Percentiles rank a stretch among this genome's conserved stretches.
These are phyloP conservation scores for Cordyceps cateniannulata DNA, from an alignment of 2,329 filamentous ascomycete genomes.

Conservation along the genomic window DNA sequence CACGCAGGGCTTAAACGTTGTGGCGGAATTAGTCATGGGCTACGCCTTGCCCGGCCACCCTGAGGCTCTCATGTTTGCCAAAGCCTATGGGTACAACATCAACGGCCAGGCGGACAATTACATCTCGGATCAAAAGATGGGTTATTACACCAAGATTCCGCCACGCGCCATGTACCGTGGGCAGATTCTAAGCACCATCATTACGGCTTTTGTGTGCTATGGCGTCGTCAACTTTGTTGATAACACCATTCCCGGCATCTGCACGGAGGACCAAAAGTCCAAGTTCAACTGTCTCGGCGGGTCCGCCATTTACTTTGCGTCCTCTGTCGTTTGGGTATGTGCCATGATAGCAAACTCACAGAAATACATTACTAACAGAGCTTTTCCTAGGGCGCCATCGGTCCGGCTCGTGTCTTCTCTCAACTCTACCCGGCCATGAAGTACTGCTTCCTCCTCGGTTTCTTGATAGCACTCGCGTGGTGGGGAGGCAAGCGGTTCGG, in stretches of 20 bases:
- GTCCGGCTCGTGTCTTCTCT: conserved; percentile 30
- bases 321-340: conserved; percentile 24
- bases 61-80: conserved; percentile 52
- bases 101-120: conserved; percentile 36
- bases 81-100: conserved; percentile 34
- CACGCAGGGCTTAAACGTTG: conserved; percentile 40
- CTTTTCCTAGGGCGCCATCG: conserved; percentile 18
- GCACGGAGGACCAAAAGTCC: conserved; percentile 26
- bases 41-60: conserved; percentile 28
- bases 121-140: conserved; percentile 28
- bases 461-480: conserved; percentile 30
- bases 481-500: conserved; percentile 63
- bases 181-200: conserved; percentile 35
- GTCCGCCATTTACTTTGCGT: conserved; percentile 27
- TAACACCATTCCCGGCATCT: conserved; percentile 25
- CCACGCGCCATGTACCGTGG: conserved; percentile 28
- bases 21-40: conserved; percentile 34
- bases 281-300: conserved; percentile 23
- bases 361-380: not conserved
- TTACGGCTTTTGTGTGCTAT: conserved; percentile 33
- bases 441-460: conserved; percentile 15
- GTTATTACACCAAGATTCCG: conserved; percentile 23
- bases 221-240: conserved; percentile 32
- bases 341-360: too few species aligned
- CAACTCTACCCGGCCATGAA: conserved; percentile 8